Evolutionary conservation across 768 basidiomycete genomes (phyloP).

Genomic region (Serendipita sp.): DNA sequence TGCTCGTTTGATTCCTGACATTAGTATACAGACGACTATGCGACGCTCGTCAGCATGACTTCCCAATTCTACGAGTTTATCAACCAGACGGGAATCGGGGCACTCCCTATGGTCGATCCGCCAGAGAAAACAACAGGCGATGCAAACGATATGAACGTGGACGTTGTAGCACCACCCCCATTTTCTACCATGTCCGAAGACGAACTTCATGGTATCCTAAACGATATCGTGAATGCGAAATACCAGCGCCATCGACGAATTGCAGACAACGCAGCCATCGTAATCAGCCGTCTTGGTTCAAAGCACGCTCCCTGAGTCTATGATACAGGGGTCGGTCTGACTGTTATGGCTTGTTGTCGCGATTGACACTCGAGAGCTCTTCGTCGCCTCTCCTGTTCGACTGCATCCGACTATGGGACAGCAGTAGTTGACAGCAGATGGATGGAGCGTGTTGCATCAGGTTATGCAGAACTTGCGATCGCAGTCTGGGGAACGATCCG

Average conservation of each 20-base stretch:
- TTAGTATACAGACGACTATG: not conserved
- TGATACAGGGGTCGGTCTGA: no score
- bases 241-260: not conserved
- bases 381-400: no score
- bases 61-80: conserved; percentile 1
- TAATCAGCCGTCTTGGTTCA: not conserved
- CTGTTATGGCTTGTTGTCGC: no score
- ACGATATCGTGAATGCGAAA: not conserved
- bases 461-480: no score
- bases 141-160: not conserved
- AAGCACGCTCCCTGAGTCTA: not conserved
- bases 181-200: not conserved
- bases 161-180: not conserved
- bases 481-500: no score
- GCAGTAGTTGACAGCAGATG: no score
- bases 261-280: not conserved
- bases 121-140: not conserved
- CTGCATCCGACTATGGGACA: no score
- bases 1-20: not conserved
- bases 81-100: not conserved
- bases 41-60: not conserved
- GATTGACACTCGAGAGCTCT: no score
- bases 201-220: not conserved
- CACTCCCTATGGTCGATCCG: not conserved
- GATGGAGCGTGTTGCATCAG: no score